Evolutionary conservation across 2,329 filamentous ascomycete genomes (phyloP).

Genomic region (Aspergillus fructus): DNA sequence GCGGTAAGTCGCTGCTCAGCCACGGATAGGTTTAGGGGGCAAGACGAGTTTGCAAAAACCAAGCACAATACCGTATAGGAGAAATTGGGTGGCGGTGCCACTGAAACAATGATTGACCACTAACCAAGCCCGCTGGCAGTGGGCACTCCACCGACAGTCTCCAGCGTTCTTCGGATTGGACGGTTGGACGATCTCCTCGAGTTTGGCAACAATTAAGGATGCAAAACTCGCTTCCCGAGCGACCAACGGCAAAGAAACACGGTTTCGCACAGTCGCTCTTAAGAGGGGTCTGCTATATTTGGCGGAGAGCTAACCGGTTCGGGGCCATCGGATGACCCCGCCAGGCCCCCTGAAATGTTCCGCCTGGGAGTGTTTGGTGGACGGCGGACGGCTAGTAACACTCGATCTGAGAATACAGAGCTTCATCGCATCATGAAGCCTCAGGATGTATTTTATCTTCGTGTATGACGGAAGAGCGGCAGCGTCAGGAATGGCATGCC

Average conservation of each 20-base stretch:
- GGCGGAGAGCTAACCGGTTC: constrained; percentile 11
- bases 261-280: background rate
- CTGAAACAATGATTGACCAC: constrained; percentile 9
- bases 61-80: background rate
- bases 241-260: constrained; percentile 22
- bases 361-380: background rate
- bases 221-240: constrained; percentile 11
- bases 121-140: background rate
- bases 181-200: background rate
- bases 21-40: background rate
- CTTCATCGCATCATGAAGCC: background rate
- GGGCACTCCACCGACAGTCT: background rate
- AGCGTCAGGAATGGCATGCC: background rate
- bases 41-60: background rate
- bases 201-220: constrained; percentile 21
- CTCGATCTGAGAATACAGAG: background rate
- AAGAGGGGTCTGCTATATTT: constrained; percentile 22
- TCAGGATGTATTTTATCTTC: no score
- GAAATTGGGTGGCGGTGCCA: constrained; percentile 7
- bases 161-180: background rate
- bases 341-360: constrained; percentile 20
- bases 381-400: no score
- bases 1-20: constrained; percentile 1
- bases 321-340: constrained; percentile 14
- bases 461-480: no score